Evolutionary conservation across 139 green algal genomes (phyloP), one percentile per base, ranked within the genome.

Genomic region (Haematococcus sp.): DNA sequence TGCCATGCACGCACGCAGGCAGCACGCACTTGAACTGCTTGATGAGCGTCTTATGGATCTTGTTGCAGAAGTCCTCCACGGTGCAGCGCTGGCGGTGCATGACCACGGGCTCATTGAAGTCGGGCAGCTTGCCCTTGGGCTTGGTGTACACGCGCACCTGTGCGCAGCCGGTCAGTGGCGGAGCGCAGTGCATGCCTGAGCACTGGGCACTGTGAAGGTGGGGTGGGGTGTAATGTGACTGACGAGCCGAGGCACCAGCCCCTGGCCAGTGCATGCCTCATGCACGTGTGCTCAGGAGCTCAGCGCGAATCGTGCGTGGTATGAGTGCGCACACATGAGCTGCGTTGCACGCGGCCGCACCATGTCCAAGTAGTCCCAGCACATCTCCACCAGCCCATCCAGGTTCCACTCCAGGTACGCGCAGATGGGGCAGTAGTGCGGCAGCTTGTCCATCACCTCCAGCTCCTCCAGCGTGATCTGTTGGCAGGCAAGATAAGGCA

Each of bases 21-120:
- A 94, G 74, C 31, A 88, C 89, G 58, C 97, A 94, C 89, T 99
- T 99, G 78, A 99, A 93, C 69, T 97, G 84, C 77, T 97, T 98
- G 51, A 95, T 71, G 63, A 99, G 91, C 30, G 84, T 83, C 69
- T 91, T 91, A 74, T 92, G 89, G 74, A 93, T 85, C 60, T 88
- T 88, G 85, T 97, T 96, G 87, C 91, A 97, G 73, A 99, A 99
- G 81, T 97, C 91, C 83, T 99, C 95, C 28, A 99, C 88, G 0
- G 87, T 95, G 64, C 79, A 79, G 25, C 83, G 73, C 30, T 80
- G n/a, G 4, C 78, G 49, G 23, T 91, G 82, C 73, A 97, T 73
- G 59, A 98, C 88, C n/a, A 98, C 93, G 0, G 96, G 96, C 60
- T 99, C 96, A 55, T 94, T 92, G 81, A 96, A 99, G 83, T 99